phyloP scores from a whole-genome alignment of 176 grass and related monocot genomes.

The Oryza rufipogon region DNA sequence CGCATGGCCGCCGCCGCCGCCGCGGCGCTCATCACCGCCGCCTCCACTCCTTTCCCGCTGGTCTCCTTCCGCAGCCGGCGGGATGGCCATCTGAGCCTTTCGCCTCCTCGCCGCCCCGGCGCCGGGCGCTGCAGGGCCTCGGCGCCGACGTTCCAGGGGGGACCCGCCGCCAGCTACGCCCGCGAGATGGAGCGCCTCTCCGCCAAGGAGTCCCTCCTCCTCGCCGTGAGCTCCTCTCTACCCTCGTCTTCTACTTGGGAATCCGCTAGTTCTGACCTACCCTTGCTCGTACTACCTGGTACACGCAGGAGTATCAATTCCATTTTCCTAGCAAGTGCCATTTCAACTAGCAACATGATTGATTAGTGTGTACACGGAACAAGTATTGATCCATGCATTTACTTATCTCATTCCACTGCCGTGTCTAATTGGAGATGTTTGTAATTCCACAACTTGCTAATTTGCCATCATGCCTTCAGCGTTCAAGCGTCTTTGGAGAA shows the following conservation, averaged over 20 bases:
- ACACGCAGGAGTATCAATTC: background rate
- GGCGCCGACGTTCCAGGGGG: constrained; percentile 76
- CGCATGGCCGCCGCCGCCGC: constrained; percentile 40
- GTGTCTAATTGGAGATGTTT: background rate
- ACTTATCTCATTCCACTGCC: background rate
- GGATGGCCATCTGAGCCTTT: constrained; percentile 18
- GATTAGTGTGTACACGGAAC: background rate
- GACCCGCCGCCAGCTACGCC: constrained; percentile 80
- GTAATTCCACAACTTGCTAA: background rate
- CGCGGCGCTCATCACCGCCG: constrained; percentile 20
- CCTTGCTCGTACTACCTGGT: background rate
- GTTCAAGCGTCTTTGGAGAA: background rate
- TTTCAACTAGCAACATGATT: background rate
- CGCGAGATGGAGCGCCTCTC: constrained; percentile 97
- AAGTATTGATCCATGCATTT: background rate
- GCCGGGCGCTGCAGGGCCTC: constrained; percentile 50
- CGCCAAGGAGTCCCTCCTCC: constrained; percentile 94
- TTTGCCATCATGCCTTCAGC: background rate
- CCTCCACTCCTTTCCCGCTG: constrained; percentile 15
- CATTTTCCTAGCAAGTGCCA: background rate
- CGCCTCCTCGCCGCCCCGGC: constrained; percentile 34
- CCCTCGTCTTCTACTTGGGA: background rate
- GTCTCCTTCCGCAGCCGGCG: constrained; percentile 12
- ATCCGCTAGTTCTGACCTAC: background rate
- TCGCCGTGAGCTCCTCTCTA: constrained; percentile 59